phyloP scores from a whole-genome alignment of 2,329 filamentous ascomycete species.

The Akanthomyces dipterigenus region DNA sequence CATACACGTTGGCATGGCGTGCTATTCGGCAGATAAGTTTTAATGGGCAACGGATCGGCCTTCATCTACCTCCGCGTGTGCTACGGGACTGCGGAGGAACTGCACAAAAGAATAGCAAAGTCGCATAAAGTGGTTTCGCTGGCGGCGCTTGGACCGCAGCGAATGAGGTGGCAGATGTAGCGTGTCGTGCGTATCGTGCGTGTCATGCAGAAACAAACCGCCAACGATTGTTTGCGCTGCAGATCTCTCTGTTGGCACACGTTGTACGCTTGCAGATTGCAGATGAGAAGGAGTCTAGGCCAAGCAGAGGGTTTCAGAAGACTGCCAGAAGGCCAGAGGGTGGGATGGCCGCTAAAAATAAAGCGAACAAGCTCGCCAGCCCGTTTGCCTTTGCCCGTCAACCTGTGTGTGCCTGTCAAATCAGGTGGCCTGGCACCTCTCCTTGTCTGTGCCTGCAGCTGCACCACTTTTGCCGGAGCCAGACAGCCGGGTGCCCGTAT shows the following conservation, averaged over 20 bases:
- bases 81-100: background rate
- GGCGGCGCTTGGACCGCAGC: background rate
- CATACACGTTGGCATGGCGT: background rate
- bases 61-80: no score
- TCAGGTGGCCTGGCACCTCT: no score
- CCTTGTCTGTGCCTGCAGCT: background rate
- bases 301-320: background rate
- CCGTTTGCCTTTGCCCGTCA: no score
- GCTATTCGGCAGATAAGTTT: background rate
- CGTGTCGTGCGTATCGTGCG: no score
- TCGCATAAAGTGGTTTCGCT: background rate
- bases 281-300: background rate
- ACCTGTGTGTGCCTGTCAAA: no score
- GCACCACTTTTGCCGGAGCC: no score
- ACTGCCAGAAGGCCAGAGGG: no score
- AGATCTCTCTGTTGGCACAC: background rate
- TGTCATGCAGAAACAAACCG: background rate
- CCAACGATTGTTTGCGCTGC: background rate
- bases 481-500: background rate
- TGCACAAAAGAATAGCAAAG: background rate
- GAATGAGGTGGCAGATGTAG: background rate
- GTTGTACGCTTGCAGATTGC: background rate
- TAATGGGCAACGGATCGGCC: background rate
- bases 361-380: no score
- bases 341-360: no score